Evolutionary conservation across 176 grass and related monocot genomes (phyloP).

Genomic region (Triticum urartu): DNA sequence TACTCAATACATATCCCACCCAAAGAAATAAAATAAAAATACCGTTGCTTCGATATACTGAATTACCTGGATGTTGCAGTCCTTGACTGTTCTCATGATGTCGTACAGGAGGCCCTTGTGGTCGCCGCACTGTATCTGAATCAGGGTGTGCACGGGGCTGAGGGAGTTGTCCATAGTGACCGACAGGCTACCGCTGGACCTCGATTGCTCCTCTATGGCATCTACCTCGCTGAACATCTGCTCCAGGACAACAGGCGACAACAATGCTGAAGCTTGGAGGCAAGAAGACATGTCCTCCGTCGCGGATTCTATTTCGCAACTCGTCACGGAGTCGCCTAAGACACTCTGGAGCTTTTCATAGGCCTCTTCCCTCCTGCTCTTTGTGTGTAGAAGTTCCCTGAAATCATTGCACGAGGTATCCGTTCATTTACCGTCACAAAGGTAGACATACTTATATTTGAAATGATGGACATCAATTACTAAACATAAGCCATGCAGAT

Average conservation of each 20-base stretch:
- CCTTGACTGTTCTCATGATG: constrained; percentile 83
- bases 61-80: constrained; percentile 83
- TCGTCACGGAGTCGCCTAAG: constrained; percentile 58
- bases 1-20: too few relatives aligned
- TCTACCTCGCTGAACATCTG: constrained; percentile 44
- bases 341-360: constrained; percentile 50
- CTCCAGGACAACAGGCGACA: constrained; percentile 39
- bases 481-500: background rate
- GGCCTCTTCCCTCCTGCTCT: constrained; percentile 64
- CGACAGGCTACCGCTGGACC: constrained; percentile 10
- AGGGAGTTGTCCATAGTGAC: constrained; percentile 71
- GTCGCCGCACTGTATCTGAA: constrained; percentile 70
- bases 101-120: constrained; percentile 84
- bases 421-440: background rate
- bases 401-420: constrained; percentile 4
- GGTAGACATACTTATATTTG: background rate
- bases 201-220: constrained; percentile 41
- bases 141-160: constrained; percentile 68
- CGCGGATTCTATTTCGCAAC: constrained; percentile 61
- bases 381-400: constrained; percentile 79
- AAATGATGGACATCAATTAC: background rate
- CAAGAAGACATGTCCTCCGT: constrained; percentile 45
- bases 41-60: too few relatives aligned
- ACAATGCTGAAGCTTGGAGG: constrained; percentile 43
- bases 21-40: too few relatives aligned